phyloP scores from a whole-genome alignment of 306 rosid species.

The Macrotyloma uniflorum region DNA sequence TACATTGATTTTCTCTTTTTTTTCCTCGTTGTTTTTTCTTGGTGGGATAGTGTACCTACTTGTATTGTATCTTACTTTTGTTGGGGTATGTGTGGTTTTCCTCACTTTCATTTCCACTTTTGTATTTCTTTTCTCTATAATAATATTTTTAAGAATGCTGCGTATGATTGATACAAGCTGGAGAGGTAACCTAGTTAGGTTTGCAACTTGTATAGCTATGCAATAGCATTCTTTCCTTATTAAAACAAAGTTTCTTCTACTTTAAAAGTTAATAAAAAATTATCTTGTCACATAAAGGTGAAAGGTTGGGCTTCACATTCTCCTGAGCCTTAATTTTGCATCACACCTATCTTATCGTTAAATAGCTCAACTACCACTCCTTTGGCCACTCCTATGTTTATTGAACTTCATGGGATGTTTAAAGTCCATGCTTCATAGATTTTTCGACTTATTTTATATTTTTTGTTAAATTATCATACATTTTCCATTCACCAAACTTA shows the following conservation, averaged over 20 bases:
- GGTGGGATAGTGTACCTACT: no score
- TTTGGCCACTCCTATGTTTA: not conserved
- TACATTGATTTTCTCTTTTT: not conserved
- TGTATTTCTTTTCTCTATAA: no score
- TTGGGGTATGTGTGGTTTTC: not conserved
- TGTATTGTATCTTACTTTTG: no score
- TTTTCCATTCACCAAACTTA: constrained; percentile 40
- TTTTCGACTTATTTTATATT: not conserved
- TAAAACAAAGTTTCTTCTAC: not conserved
- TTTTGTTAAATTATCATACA: constrained; percentile 12
- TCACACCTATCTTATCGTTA: not conserved
- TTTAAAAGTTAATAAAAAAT: not conserved
- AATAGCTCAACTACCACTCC: not conserved
- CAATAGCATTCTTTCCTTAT: no score
- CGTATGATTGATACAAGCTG: no score
- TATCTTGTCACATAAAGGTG: not conserved
- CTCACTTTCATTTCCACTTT: not conserved
- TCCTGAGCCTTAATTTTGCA: not conserved
- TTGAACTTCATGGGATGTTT: constrained; percentile 16
- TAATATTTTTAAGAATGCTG: no score
- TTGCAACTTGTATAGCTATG: no score
- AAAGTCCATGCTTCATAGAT: not conserved
- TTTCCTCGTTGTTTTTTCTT: not conserved
- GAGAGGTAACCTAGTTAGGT: no score
- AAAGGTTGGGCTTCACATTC: not conserved